Percentiles rank a stretch among this genome's conserved stretches.
Conservation (phyloP, 441 rosid species). For the Flueggea neowawraea region DNA sequence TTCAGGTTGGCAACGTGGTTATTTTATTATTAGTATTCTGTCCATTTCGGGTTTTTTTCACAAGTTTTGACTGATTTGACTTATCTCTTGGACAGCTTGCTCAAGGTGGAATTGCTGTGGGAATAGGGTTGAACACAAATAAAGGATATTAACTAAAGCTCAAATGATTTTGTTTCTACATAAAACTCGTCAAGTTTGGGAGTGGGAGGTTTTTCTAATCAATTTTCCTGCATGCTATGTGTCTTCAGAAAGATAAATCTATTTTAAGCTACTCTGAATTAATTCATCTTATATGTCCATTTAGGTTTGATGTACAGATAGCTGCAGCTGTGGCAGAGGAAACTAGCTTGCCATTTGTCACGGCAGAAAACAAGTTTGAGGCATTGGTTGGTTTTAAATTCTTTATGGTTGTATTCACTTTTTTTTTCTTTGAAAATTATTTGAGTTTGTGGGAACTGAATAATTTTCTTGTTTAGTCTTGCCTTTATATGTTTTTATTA, state of each 20-base stretch:
- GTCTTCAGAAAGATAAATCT: too few relatives aligned
- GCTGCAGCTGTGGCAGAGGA: slow-evolving; percentile 96
- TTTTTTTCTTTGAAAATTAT: background rate
- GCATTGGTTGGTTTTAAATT: slow-evolving; percentile 67
- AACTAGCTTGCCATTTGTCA: slow-evolving; percentile 79
- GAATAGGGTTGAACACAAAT: slow-evolving; percentile 96
- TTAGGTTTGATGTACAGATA: slow-evolving; percentile 88
- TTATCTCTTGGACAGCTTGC: slow-evolving; percentile 71
- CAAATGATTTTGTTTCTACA: background rate
- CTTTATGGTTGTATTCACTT: slow-evolving; percentile 3
- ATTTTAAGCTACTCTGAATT: background rate
- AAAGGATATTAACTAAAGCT: slow-evolving; percentile 56
- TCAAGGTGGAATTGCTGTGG: slow-evolving; percentile 99
- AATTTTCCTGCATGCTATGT: too few relatives aligned
- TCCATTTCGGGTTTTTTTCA: background rate
- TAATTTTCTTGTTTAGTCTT: background rate
- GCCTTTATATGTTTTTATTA: too few relatives aligned
- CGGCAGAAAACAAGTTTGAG: slow-evolving; percentile 97
- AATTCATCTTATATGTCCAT: background rate
- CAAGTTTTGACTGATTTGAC: background rate
- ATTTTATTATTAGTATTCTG: background rate
- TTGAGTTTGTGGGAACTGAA: background rate
- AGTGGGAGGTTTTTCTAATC: too few relatives aligned
- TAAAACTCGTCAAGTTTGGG: too few relatives aligned
- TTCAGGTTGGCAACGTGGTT: slow-evolving; percentile 57